Evolutionary conservation across 345 rosid species (phyloP), one percentile per base, ranked within the genome.

Genomic region (Gossypium herbaceum): DNA sequence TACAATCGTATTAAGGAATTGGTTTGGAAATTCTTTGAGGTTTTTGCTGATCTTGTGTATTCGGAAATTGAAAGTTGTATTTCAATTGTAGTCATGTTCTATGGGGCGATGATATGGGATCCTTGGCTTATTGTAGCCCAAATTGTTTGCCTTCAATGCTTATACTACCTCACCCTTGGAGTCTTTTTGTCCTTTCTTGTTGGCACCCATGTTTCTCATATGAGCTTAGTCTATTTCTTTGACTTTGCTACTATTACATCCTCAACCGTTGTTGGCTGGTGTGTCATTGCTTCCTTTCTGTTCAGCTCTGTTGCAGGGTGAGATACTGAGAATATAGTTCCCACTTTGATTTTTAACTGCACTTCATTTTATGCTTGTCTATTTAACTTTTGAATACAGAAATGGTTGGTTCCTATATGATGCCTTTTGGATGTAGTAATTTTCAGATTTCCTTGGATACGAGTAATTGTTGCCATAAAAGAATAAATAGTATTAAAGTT

Each of bases 91-190:
- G 89, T 77, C 81, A 93, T 95, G 98, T 93, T 96, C 91, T 96
- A 89, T 87, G 98, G 98, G 74, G 86, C 92, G 64, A 84, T 83
- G 13, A 90, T 89, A 71, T 93, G 99, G 99, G 99, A 96, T 72
- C 98, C 98, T 76, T 92, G 97, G 94, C 94, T 93, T 62, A 96
- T 96, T 55, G 88, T 92, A 83, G 91, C 91, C 47, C 99, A 93
- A 80, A 96, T 93, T 61, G 84, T 87, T 15, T 90, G 91, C 75
- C 87, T 96, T 54, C 97, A 96, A 68, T 93, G 99, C 85, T 82
- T 93, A 7, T 90, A 87, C 86, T 93, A 96, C 79, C 84, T 89
- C 50, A 86, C 88, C 3, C 86, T 93, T n/a, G 98, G 99, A 24
- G 54, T 92, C n/a, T 85, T 86, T 59, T 57, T 87, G 68, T 86